Percentiles rank a stretch among this genome's conserved stretches.
These are phyloP conservation scores for Phyllosticta citriasiana DNA, from an alignment of 2,329 filamentous ascomycete species.

Conservation along the genomic window DNA sequence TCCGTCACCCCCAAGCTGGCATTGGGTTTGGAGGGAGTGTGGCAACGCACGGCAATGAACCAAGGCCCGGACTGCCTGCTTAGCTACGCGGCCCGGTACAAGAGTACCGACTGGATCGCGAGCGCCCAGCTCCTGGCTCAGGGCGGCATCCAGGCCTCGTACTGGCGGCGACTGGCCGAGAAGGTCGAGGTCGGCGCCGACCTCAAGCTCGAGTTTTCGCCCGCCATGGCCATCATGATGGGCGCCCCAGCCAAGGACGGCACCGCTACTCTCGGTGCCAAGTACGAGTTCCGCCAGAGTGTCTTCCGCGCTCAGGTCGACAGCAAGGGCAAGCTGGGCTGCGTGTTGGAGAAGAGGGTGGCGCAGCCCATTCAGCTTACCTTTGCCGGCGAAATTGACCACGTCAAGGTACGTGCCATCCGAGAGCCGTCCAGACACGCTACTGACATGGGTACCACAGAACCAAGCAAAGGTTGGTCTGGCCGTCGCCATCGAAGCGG, in stretches of 20 bases:
- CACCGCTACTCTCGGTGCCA: constrained; percentile 81
- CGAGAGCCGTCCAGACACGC: not conserved
- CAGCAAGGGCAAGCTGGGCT: constrained; percentile 86
- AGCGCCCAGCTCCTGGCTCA: constrained; percentile 83
- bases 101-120: constrained; percentile 83
- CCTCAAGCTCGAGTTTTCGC: constrained; percentile 74
- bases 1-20: constrained; percentile 79
- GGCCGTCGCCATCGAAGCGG: constrained; percentile 58
- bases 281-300: constrained; percentile 95
- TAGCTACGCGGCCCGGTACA: constrained; percentile 88
- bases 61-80: constrained; percentile 84
- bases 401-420: constrained; percentile 67
- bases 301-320: constrained; percentile 95
- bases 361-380: constrained; percentile 86
- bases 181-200: constrained; percentile 95
- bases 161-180: constrained; percentile 87
- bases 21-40: constrained; percentile 84
- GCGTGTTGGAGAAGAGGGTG: constrained; percentile 89
- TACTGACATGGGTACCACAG: constrained; percentile 36
- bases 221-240: constrained; percentile 59
- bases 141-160: constrained; percentile 80
- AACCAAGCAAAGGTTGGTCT: constrained; percentile 92
- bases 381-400: constrained; percentile 93
- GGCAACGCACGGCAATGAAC: constrained; percentile 76
- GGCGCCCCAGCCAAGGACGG: constrained; percentile 72